Conservation (phyloP, 208 protist species). For the Angomonas deanei region DNA sequence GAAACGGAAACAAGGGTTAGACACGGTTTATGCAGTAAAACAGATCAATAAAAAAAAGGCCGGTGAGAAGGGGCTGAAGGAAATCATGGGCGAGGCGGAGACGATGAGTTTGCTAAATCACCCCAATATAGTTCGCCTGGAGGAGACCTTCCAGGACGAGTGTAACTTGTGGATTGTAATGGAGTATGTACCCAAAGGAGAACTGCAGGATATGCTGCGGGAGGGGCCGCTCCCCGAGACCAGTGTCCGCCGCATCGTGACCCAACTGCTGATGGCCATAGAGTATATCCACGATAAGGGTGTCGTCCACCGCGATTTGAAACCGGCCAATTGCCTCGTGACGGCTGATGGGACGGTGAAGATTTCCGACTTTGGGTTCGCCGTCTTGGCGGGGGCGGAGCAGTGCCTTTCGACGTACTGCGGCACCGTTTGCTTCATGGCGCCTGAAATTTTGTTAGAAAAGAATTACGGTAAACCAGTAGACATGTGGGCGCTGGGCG, state of each 20-base stretch:
- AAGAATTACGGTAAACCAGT: slow-evolving; percentile 84
- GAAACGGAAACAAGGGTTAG: slow-evolving; percentile 24
- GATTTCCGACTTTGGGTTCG: slow-evolving; percentile 90
- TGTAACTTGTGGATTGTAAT: slow-evolving; percentile 86
- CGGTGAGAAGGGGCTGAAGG: slow-evolving; percentile 52
- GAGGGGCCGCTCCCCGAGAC: slow-evolving; percentile 33
- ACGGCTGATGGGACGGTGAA: slow-evolving; percentile 66
- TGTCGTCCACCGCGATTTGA: slow-evolving; percentile 90
- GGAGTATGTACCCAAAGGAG: slow-evolving; percentile 83
- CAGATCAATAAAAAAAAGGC: slow-evolving; percentile 72
- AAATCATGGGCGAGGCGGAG: slow-evolving; percentile 85
- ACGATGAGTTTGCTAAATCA: slow-evolving; percentile 89
- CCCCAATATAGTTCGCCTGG: slow-evolving; percentile 86
- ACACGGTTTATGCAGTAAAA: slow-evolving; percentile 68
- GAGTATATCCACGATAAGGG: slow-evolving; percentile 90
- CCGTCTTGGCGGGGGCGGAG: slow-evolving; percentile 73
- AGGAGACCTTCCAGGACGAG: slow-evolving; percentile 82
- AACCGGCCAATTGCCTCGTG: slow-evolving; percentile 88
- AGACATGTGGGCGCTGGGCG: slow-evolving; percentile 90
- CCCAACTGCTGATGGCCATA: slow-evolving; percentile 75
- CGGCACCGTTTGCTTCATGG: slow-evolving; percentile 87
- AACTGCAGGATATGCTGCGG: slow-evolving; percentile 52
- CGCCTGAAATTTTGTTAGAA: slow-evolving; percentile 84
- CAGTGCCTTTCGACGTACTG: slow-evolving; percentile 80
- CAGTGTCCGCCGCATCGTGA: slow-evolving; percentile 53